Evolutionary conservation across 1,284 basidiomycete genomes (phyloP).

Genomic region (Meripilus lineatus): DNA sequence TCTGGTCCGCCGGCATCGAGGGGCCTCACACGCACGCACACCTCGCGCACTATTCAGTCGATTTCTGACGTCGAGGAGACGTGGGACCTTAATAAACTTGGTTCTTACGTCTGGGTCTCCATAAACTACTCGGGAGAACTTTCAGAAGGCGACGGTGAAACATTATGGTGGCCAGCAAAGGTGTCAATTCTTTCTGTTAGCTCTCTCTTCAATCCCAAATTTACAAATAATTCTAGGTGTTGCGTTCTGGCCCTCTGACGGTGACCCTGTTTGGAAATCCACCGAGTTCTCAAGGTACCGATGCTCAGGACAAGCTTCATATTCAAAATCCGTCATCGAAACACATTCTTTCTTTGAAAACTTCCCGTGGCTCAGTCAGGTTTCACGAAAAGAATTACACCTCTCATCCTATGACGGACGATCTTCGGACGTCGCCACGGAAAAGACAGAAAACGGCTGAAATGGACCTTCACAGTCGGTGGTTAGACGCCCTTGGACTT

Average conservation of each 20-base stretch:
- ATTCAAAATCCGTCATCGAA: slow-evolving; percentile 16
- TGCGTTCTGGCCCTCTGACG: slow-evolving; percentile 14
- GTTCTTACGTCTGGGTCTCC: slow-evolving; percentile 33
- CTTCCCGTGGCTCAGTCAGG: slow-evolving; percentile 19
- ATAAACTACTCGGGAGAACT: slow-evolving; percentile 23
- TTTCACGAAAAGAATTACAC: slow-evolving; percentile 25
- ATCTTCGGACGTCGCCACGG: slow-evolving; percentile 11
- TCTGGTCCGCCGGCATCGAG: neutral
- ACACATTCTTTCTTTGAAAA: slow-evolving; percentile 23
- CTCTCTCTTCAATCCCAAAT: neutral
- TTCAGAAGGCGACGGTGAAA: slow-evolving; percentile 15
- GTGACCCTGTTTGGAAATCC: slow-evolving; percentile 20
- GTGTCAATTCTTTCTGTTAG: slow-evolving; percentile 17
- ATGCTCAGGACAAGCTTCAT: slow-evolving; percentile 2
- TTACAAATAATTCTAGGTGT: slow-evolving; percentile 3
- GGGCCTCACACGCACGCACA: neutral
- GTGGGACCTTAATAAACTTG: no score
- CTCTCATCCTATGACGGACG: slow-evolving; percentile 1
- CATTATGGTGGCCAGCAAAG: slow-evolving; percentile 36
- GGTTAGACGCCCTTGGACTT: slow-evolving; percentile 26
- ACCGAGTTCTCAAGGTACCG: slow-evolving; percentile 11
- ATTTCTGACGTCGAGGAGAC: no score
- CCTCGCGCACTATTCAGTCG: no score
- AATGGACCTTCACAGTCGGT: slow-evolving; percentile 25
- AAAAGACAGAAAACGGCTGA: slow-evolving; percentile 22